phyloP scores from a whole-genome alignment of 129 eudicot genomes.

The Silybum marianum region DNA sequence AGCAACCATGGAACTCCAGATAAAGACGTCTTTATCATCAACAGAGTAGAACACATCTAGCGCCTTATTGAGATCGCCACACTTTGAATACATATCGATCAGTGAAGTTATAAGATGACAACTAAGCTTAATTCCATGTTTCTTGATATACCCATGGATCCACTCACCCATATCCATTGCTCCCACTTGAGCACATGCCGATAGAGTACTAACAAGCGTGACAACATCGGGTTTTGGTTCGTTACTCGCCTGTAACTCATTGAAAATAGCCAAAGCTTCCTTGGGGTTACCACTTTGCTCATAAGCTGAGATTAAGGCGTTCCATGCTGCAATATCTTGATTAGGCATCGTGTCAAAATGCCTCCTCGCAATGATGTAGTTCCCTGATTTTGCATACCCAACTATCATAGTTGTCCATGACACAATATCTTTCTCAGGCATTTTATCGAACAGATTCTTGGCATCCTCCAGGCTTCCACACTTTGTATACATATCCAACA shows the following conservation, averaged over 20 bases:
- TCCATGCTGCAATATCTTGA: constrained; percentile 77
- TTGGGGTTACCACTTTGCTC: constrained; percentile 66
- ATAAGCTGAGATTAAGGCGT: constrained; percentile 71
- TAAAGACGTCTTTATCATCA: constrained; percentile 51
- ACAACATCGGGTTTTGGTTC: constrained; percentile 54
- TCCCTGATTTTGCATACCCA: constrained; percentile 63
- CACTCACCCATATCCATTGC: constrained; percentile 62
- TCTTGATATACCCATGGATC: constrained; percentile 71
- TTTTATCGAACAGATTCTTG: too few relatives aligned
- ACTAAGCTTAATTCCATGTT: constrained; percentile 42
- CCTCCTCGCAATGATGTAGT: constrained; percentile 49
- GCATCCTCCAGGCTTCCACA: too few relatives aligned
- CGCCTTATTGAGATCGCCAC: constrained; percentile 73
- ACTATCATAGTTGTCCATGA: constrained; percentile 77
- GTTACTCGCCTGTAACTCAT: constrained; percentile 51
- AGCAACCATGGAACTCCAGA: constrained; percentile 82
- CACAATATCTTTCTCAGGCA: neutral
- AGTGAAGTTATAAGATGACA: constrained; percentile 53
- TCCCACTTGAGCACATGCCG: constrained; percentile 78
- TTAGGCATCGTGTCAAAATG: constrained; percentile 53
- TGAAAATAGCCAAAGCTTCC: constrained; percentile 68
- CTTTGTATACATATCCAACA: too few relatives aligned
- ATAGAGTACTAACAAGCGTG: constrained; percentile 55
- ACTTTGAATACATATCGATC: constrained; percentile 79
- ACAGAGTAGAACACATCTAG: constrained; percentile 61